These are phyloP conservation scores for Monilinia laxa DNA, from an alignment of 2,329 filamentous ascomycete genomes.

Conservation along the genomic window DNA sequence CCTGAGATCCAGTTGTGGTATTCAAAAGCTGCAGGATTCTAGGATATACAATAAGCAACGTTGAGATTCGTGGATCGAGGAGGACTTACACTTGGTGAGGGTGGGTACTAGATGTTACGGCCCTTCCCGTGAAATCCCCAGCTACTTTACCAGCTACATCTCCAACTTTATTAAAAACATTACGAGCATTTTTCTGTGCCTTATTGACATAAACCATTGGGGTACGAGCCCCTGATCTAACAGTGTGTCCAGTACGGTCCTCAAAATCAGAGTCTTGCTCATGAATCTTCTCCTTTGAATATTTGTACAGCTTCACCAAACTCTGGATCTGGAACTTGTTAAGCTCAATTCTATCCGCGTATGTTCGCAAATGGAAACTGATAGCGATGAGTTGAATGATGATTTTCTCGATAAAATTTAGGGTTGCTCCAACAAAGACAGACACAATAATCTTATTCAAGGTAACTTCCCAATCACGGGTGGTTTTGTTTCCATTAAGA, in stretches of 20 bases:
- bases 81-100: slow-evolving; percentile 67
- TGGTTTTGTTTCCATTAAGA: slow-evolving; percentile 49
- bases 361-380: slow-evolving; percentile 87
- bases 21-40: slow-evolving; percentile 70
- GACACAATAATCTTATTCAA: slow-evolving; percentile 85
- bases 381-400: slow-evolving; percentile 93
- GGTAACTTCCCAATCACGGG: slow-evolving; percentile 68
- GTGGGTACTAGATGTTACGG: slow-evolving; percentile 66
- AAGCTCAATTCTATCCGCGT: slow-evolving; percentile 84
- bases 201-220: slow-evolving; percentile 69
- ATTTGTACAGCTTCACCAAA: slow-evolving; percentile 63
- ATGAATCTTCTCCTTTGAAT: slow-evolving; percentile 61
- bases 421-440: slow-evolving; percentile 72
- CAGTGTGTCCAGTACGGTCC: slow-evolving; percentile 42
- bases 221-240: slow-evolving; percentile 56
- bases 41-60: slow-evolving; percentile 26
- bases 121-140: slow-evolving; percentile 84
- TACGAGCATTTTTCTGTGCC: slow-evolving; percentile 70
- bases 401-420: slow-evolving; percentile 91
- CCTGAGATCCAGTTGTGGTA: slow-evolving; percentile 72
- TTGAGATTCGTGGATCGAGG: not conserved
- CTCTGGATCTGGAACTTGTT: slow-evolving; percentile 86
- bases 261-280: slow-evolving; percentile 77
- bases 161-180: slow-evolving; percentile 75
- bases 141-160: slow-evolving; percentile 83